A percentile compares a stretch with the other conserved stretches of the same genome.
Evolutionary conservation across 495 filamentous ascomycete genomes (phyloP).

Genomic region (Penicillium paradoxum): DNA sequence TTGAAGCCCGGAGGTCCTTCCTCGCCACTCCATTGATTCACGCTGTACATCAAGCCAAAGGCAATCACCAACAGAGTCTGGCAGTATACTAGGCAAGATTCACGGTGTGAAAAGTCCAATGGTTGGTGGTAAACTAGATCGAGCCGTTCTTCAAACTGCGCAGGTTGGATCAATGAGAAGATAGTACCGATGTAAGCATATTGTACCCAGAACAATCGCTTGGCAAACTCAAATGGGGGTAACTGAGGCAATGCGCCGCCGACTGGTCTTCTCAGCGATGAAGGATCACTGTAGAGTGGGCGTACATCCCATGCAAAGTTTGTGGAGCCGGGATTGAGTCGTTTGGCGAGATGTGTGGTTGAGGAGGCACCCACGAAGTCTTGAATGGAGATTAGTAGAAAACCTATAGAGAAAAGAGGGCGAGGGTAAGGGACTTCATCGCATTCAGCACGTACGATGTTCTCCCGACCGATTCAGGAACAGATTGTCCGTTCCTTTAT

Average conservation of each 20-base stretch:
- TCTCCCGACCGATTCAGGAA: constrained; percentile 34
- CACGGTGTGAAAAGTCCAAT: constrained; percentile 29
- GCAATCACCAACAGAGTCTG: constrained; percentile 43
- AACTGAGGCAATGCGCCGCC: constrained; percentile 29
- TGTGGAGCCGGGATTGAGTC: constrained; percentile 30
- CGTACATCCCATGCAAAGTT: constrained; percentile 40
- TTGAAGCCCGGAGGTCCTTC: constrained; percentile 48
- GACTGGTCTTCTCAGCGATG: constrained; percentile 27
- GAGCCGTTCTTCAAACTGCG: constrained; percentile 40
- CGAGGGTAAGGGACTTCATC: no score
- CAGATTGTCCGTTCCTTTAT: constrained; percentile 34
- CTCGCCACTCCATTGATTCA: constrained; percentile 47
- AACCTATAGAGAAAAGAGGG: neutral
- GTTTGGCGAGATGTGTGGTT: constrained; percentile 31
- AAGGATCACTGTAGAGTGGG: constrained; percentile 36
- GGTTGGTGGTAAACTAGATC: constrained; percentile 34
- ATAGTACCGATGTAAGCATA: constrained; percentile 51
- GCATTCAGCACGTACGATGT: constrained; percentile 22
- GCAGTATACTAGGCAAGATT: constrained; percentile 34
- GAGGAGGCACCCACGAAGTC: constrained; percentile 35
- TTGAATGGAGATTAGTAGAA: constrained; percentile 6
- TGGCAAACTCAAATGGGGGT: constrained; percentile 42
- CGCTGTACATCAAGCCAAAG: constrained; percentile 50
- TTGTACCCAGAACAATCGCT: constrained; percentile 44
- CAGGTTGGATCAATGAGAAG: constrained; percentile 43